These are phyloP conservation scores for Ceratonia siliqua DNA, from an alignment of 306 rosid genomes.

Conservation along the genomic window DNA sequence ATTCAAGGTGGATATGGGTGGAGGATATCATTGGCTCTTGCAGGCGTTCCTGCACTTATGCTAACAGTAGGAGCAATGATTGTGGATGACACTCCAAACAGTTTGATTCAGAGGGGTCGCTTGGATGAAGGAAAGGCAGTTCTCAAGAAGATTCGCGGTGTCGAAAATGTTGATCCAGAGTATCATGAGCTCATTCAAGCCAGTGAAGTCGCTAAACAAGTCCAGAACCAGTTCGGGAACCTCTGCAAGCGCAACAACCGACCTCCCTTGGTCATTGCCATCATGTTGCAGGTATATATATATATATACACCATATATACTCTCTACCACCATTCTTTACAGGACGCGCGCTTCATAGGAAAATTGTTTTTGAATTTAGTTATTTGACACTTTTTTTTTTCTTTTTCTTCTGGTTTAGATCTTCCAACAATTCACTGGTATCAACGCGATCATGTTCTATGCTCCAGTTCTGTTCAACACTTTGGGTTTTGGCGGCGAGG, in stretches of 20 bases:
- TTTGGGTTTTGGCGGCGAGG: conserved; percentile 66
- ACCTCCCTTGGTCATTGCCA: conserved; percentile 55
- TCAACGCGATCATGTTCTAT: conserved; percentile 94
- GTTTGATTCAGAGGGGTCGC: conserved; percentile 55
- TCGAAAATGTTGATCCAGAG: conserved; percentile 54
- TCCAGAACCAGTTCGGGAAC: conserved; percentile 46
- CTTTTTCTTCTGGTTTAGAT: conserved; percentile 24
- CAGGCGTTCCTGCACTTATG: conserved; percentile 51
- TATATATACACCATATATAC: too few relatives aligned
- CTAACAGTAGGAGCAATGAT: conserved; percentile 44
- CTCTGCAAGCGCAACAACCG: conserved; percentile 50
- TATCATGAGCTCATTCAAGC: conserved; percentile 54
- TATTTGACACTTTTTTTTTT: neutral
- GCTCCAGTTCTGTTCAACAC: conserved; percentile 80
- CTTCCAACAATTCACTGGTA: conserved; percentile 75
- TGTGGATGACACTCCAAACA: conserved; percentile 58
- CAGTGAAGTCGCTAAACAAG: conserved; percentile 44
- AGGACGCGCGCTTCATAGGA: too few relatives aligned
- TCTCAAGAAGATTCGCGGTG: conserved; percentile 58
- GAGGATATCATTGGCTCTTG: conserved; percentile 64
- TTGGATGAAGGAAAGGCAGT: conserved; percentile 51
- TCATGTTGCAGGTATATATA: conserved; percentile 43
- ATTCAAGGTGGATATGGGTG: conserved; percentile 66
- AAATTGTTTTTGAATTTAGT: too few relatives aligned
- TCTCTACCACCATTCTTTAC: too few relatives aligned